phyloP scores from a whole-genome alignment of 192 early-diverging fungal species.

The Chytriomyces confervae region DNA sequence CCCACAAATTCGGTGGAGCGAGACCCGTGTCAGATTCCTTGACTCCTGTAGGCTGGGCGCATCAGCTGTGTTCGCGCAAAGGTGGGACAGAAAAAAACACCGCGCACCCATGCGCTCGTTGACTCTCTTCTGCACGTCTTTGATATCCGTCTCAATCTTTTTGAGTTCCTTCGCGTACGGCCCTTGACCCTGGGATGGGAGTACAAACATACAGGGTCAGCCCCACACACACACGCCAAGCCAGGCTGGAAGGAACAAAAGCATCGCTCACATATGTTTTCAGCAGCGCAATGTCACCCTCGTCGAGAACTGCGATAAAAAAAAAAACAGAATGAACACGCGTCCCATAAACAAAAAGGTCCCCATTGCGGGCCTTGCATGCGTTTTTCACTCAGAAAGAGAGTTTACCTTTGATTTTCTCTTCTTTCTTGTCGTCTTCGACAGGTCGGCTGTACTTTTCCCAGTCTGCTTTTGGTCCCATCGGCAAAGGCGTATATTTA shows the following conservation, averaged over 20 bases:
- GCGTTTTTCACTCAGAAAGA: neutral
- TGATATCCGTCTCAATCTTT: constrained; percentile 91
- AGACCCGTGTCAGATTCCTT: constrained; percentile 99
- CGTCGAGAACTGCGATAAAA: constrained; percentile 72
- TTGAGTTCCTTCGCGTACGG: constrained; percentile 98
- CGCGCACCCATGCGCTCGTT: constrained; percentile 94
- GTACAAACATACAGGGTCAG: neutral
- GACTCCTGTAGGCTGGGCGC: constrained; percentile 63
- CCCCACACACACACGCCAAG: neutral
- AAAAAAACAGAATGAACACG: neutral
- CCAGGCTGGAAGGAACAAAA: neutral
- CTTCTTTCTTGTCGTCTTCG: constrained; percentile 81
- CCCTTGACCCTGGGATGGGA: constrained; percentile 81
- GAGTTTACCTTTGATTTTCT: constrained; percentile 76
- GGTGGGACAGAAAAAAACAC: neutral
- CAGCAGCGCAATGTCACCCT: constrained; percentile 89
- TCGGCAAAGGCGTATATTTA: constrained; percentile 23
- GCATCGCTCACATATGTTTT: constrained; percentile 84
- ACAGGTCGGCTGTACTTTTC: constrained; percentile 91
- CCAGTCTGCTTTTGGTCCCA: constrained; percentile 94
- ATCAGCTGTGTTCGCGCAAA: neutral
- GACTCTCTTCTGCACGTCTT: constrained; percentile 96
- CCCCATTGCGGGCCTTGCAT: neutral
- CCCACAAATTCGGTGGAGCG: constrained; percentile 97
- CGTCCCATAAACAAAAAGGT: neutral